phyloP scores from a whole-genome alignment of 2,329 filamentous ascomycete genomes.

The Neonectria hederae region DNA sequence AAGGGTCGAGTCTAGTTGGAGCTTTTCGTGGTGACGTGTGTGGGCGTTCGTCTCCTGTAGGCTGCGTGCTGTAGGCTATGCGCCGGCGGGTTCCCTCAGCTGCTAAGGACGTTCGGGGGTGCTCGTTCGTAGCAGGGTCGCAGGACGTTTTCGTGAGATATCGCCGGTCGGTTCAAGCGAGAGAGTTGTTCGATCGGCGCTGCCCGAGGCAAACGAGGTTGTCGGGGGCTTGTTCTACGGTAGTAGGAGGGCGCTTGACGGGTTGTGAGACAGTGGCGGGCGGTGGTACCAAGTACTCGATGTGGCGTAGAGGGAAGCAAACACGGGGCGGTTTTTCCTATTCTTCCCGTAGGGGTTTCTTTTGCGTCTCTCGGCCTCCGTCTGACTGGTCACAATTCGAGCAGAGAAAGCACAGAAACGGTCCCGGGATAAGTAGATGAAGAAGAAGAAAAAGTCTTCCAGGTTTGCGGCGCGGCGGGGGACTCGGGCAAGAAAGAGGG shows the following conservation, averaged over 20 bases:
- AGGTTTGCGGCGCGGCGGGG: slow-evolving; percentile 32
- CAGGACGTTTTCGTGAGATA: neutral
- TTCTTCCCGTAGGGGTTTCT: slow-evolving; percentile 15
- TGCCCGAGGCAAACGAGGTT: slow-evolving; percentile 15
- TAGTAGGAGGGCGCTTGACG: slow-evolving; percentile 7
- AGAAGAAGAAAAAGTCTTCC: slow-evolving; percentile 18
- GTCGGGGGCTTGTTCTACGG: neutral
- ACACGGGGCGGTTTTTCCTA: slow-evolving; percentile 10
- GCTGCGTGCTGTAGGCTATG: neutral
- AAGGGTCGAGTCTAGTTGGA: slow-evolving; percentile 22
- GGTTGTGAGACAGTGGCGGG: slow-evolving; percentile 1
- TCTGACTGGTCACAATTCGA: slow-evolving; percentile 18
- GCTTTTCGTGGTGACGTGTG: slow-evolving; percentile 11
- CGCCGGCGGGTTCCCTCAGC: neutral
- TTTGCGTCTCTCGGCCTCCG: neutral
- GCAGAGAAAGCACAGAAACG: slow-evolving; percentile 14
- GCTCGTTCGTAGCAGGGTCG: slow-evolving; percentile 8
- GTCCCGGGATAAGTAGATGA: slow-evolving; percentile 8
- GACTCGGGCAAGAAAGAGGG: slow-evolving; percentile 32
- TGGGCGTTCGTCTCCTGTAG: neutral
- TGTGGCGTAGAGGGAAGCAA: slow-evolving; percentile 33
- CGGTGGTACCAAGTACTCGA: slow-evolving; percentile 7
- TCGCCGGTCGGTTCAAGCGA: neutral
- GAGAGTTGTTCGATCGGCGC: neutral
- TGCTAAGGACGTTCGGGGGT: neutral